Evolutionary conservation across 2,329 filamentous ascomycete genomes (phyloP), one percentile per base, ranked within the genome.

Genomic region (Alternaria infectoria): DNA sequence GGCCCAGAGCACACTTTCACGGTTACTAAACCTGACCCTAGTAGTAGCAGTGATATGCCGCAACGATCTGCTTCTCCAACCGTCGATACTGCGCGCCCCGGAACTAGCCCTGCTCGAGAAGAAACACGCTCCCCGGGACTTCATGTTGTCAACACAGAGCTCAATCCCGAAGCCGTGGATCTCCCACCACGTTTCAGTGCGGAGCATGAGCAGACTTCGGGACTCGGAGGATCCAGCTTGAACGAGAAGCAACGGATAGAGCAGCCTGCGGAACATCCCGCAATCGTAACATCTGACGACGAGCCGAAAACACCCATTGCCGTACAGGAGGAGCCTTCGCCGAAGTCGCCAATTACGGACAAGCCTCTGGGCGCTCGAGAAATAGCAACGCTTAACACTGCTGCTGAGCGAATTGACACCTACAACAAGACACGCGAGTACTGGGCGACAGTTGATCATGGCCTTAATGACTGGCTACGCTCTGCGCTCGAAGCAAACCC

Each of bases 361-460:
- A 79, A 79, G 55, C 74, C 68, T 87, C 40, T 84, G 86, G 67
- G 83, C 2, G 94, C 96, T 80, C 88, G 89, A 54, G 91, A 97
- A 61, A 97, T 97, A 64, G 85, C 93, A 71, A 88, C 87, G 9
- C 84, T 96, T 54, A 84, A 87, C 15, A 88, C 87, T 2, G 79
- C 89, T 0, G 79, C 85, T 13, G 90, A 96, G 68, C 89, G 93
- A 19, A 91, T 96, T 63, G 83, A 86, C 46, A 90, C 89, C 13
- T 97, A 92, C 77, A 87, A 92, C 62, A 87, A 90, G 61, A 91
- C 91, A 0, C 87, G 93, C 47, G 82, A 87, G 15, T 87, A 91
- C 49, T 93, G 93, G 77, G 89, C 91, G 0, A 79, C 81, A 12
- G 88, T 91, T 76, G 89, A 97, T 62, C 91, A 91, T 6, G 93